Base-by-base conservation (phyloP, 495 filamentous ascomycete species). In the Parathielavia appendiculata region DNA sequence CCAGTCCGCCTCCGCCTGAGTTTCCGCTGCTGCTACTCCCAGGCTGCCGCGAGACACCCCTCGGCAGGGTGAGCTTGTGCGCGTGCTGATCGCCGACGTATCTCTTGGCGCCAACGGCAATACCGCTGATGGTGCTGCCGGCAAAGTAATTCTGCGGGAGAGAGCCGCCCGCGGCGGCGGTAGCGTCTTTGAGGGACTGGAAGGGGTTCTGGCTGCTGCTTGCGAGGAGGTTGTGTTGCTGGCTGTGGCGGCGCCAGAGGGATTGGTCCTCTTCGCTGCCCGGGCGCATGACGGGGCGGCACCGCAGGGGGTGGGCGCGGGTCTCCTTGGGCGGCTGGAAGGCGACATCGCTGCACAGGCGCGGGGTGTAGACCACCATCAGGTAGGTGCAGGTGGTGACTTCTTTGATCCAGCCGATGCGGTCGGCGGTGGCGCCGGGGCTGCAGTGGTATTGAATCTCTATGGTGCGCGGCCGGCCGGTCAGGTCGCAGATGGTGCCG, bases 371-470 rank as follows among this genome's bases (percentile, higher is more conserved):
- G 51, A 98, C 84, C 1, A 95, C 83, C 90, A 98, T 95, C 43
- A 97, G 74, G 62, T 98, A 98, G 22, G 89, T 86, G 73, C 93
- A 98, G 10, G 91, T 97, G 10, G 86, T 86, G 5, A 95, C 80
- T 68, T 98, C 93, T 67, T 98, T 98, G 75, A 98, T 95, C 82
- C 88, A 91, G 46, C 86, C 88, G 61, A 97, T 97, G 9, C 87
- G 85, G 70, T 97, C 92, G 19, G 80, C 75, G 7, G 80, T 83
- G 13, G 75, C 63, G 60, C 89, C 85, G 1, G 92, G 89, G 63
- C 89, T 85, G 75, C 93, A 98, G 73, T 98, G 93, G 69, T 92
- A 98, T 75, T 91, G 74, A 10, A 98, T 83, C 64, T 98, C 93
- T 58, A 97, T 88, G 58, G 83, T 86, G 41, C 93, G 82, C 55